Percentiles rank a stretch among this genome's conserved stretches.
Conservation (phyloP, 177 flowering plant species). For the Tripterygium wilfordii region DNA sequence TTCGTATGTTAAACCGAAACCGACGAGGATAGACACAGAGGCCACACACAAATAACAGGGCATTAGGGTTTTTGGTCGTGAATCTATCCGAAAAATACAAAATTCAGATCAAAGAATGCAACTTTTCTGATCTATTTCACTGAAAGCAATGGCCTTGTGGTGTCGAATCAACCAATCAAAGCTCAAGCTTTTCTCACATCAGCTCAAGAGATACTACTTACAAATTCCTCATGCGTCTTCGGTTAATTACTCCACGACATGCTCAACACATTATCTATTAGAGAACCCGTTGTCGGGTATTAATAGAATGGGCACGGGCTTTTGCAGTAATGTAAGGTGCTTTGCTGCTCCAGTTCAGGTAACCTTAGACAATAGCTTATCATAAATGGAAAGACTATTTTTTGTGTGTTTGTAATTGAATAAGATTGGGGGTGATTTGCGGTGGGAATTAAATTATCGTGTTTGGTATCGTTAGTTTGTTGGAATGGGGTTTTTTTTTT, state of each 20-base stretch:
- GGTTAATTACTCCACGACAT: constrained; percentile 4
- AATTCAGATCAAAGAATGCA: no score
- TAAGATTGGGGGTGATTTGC: no score
- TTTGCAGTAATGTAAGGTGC: constrained; percentile 27
- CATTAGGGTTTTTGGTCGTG: no score
- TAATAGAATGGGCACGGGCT: constrained; percentile 8
- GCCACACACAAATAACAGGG: no score
- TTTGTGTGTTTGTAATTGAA: background rate
- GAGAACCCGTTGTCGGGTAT: constrained; percentile 11
- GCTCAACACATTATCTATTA: background rate
- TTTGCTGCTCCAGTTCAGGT: constrained; percentile 66
- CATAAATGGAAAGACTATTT: background rate
- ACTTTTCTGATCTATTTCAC: no score
- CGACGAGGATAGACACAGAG: no score
- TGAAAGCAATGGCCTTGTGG: constrained; percentile 36
- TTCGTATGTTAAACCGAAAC: no score
- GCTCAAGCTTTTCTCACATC: constrained; percentile 17
- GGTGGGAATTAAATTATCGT: no score
- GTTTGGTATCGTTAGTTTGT: background rate
- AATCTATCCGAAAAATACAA: no score
- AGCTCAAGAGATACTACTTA: constrained; percentile 22
- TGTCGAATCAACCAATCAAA: constrained; percentile 27
- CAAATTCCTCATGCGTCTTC: constrained; percentile 11
- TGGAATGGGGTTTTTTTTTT: background rate
- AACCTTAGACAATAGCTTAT: background rate